These are phyloP conservation scores for Thymus mandschuricus DNA, from an alignment of 257 asterid genomes.

Conservation along the genomic window DNA sequence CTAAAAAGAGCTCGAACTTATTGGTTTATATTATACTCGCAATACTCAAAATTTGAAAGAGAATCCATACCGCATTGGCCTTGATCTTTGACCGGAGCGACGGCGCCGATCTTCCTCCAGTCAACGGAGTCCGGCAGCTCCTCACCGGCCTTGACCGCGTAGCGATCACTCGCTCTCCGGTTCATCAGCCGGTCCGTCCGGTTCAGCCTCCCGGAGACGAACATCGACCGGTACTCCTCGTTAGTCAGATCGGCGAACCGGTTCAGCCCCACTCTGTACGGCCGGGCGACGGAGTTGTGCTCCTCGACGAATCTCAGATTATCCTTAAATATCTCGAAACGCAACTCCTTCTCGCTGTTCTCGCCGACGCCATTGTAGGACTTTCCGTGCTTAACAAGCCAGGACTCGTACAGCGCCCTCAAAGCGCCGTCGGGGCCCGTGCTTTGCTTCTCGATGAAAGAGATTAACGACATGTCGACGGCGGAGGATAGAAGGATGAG, in stretches of 20 bases:
- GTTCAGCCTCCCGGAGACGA: conserved; percentile 57
- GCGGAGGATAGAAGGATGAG: conserved; percentile 53
- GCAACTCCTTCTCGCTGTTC: conserved; percentile 72
- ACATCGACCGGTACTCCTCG: conserved; percentile 66
- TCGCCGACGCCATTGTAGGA: conserved; percentile 67
- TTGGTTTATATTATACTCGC: background rate
- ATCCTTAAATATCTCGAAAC: conserved; percentile 77
- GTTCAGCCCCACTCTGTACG: conserved; percentile 69
- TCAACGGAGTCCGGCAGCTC: conserved; percentile 67
- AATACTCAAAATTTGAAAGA: background rate
- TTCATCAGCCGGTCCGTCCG: conserved; percentile 37
- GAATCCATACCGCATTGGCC: conserved; percentile 79
- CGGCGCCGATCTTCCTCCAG: conserved; percentile 91
- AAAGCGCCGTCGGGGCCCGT: conserved; percentile 38
- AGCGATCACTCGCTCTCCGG: conserved; percentile 47
- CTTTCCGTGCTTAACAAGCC: conserved; percentile 78
- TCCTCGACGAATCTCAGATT: conserved; percentile 62
- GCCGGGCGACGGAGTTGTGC: conserved; percentile 57
- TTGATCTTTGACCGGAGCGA: conserved; percentile 83
- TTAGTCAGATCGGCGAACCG: conserved; percentile 82
- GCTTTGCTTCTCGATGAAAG: conserved; percentile 48
- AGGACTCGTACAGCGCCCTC: conserved; percentile 64
- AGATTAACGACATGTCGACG: conserved; percentile 72
- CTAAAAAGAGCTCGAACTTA: too few species aligned
- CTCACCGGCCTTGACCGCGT: conserved; percentile 59